Evolutionary conservation across 768 basidiomycete species (phyloP).

Genomic region (Cystofilobasidium macerans): DNA sequence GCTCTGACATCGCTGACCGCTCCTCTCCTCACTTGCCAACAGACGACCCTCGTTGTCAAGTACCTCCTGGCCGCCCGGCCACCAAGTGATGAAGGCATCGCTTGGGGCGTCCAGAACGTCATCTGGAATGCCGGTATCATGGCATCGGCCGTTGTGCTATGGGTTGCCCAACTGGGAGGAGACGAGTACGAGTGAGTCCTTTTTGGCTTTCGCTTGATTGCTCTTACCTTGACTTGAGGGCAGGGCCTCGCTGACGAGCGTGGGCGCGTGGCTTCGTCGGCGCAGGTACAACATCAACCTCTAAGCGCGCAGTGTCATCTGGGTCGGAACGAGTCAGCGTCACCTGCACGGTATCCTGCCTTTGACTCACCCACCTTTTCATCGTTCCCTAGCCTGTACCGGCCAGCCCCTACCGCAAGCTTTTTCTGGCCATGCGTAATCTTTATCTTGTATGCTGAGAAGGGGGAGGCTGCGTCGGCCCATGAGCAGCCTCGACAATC

Average conservation of each 20-base stretch:
- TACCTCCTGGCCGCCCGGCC: conserved; percentile 61
- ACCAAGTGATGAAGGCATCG: conserved; percentile 39
- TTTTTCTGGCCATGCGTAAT: too few relatives aligned
- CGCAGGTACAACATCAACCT: conserved; percentile 27
- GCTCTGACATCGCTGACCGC: background rate
- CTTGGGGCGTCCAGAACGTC: conserved; percentile 46
- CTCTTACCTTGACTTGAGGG: background rate
- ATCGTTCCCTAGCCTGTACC: too few relatives aligned
- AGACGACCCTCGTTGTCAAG: conserved; percentile 84
- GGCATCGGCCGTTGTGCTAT: conserved; percentile 68
- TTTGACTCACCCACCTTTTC: too few relatives aligned
- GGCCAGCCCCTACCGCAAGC: too few relatives aligned
- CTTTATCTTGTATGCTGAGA: too few relatives aligned
- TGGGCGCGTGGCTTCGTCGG: background rate
- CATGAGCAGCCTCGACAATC: too few relatives aligned
- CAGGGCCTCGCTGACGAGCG: background rate
- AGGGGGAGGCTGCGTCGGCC: too few relatives aligned
- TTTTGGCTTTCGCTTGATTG: background rate
- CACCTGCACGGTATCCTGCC: too few relatives aligned
- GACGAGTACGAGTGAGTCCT: conserved; percentile 73
- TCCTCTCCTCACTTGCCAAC: conserved; percentile 12
- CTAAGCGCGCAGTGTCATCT: background rate
- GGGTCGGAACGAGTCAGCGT: too few relatives aligned
- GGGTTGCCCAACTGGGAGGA: conserved; percentile 76
- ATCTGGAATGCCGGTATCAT: conserved; percentile 69